Percentiles rank a stretch among this genome's conserved stretches.
These are phyloP conservation scores for Mortierella sp. DNA, from an alignment of 371 early-diverging fungal species.

Conservation along the genomic window DNA sequence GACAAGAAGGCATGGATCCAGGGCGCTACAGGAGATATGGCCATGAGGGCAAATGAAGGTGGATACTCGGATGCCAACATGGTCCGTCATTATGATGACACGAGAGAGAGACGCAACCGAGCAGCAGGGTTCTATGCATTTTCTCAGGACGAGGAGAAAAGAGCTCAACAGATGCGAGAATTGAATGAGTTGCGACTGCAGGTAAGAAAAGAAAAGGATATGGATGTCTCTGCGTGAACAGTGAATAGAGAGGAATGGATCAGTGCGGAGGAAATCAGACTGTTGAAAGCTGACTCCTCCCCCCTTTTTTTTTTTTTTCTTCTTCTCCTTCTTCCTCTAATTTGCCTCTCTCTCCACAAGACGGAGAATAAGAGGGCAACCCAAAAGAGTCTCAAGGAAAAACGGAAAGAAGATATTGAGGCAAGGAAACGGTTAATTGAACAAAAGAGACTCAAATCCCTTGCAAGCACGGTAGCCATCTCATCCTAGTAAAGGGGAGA, in stretches of 20 bases:
- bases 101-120: slow-evolving; percentile 71
- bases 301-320: not conserved
- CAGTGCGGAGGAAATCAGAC: not conserved
- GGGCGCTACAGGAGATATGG: slow-evolving; percentile 29
- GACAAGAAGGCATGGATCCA: slow-evolving; percentile 39
- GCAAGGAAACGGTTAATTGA: slow-evolving; percentile 32
- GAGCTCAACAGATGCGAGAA: slow-evolving; percentile 71
- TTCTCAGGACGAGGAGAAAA: slow-evolving; percentile 74
- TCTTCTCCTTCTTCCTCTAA: not conserved
- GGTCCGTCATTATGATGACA: slow-evolving; percentile 63
- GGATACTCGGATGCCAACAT: slow-evolving; percentile 29
- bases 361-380: slow-evolving; percentile 28
- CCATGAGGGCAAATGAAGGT: slow-evolving; percentile 14
- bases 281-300: too few species aligned
- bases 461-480: slow-evolving; percentile 22
- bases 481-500: not conserved
- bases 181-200: slow-evolving; percentile 69
- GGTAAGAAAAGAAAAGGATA: slow-evolving; percentile 29
- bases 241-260: not conserved
- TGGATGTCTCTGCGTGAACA: too few species aligned
- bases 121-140: slow-evolving; percentile 84
- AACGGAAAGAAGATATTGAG: slow-evolving; percentile 37
- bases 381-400: slow-evolving; percentile 19
- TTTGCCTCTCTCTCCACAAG: slow-evolving; percentile 6
- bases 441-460: slow-evolving; percentile 36